Evolutionary conservation across 805 yeast genomes (phyloP), one percentile per base, ranked within the genome.

Genomic region (Zygotorulaspora sp.): DNA sequence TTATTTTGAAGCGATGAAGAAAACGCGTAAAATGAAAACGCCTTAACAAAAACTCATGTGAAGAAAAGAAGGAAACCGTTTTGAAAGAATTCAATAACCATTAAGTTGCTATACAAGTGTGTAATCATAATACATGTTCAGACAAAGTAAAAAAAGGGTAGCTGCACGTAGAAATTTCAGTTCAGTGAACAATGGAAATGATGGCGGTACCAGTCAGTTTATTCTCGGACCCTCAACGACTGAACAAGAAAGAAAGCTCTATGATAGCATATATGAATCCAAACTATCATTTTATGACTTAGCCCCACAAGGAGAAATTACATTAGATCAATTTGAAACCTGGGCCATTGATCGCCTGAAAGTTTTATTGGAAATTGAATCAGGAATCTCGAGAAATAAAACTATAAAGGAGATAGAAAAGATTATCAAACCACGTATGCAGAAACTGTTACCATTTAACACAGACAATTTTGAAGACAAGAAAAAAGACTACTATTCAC

Each of bases 291-390:
- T 90, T 53, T 92, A 92, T 62, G 74, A 68, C 17, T 47, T 66
- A 5, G 92, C 95, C 8, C 97, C 97, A 0, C 63, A 72, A 21
- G 78, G 80, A 10, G 97, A 92, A 61, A 80, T 92, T 52, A 86
- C 97, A 0, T 62, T 92, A 12, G 97, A 89, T 47, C 85, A 92
- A 53, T 92, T 92, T 62, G 98, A 92, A 63, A 71, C 72, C 4
- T 92, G 97, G 96, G 97, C 97, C 4, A 81, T 92, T 38, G 97
- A 90, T 55, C 67, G 99, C 43, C 69, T 90, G 45, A 79, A 82
- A 55, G 76, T 92, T 6, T 68, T 92, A 41, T 74, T 88, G 38
- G 96, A 87, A 56, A 80, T 92, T 35, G 97, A 90, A 53, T 74
- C 86, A 1, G 76, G 83, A 46, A 53, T 72, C 29, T 77, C 81